These are phyloP conservation scores for Cetradonia linearis DNA, from an alignment of 495 filamentous ascomycete species.

Conservation along the genomic window DNA sequence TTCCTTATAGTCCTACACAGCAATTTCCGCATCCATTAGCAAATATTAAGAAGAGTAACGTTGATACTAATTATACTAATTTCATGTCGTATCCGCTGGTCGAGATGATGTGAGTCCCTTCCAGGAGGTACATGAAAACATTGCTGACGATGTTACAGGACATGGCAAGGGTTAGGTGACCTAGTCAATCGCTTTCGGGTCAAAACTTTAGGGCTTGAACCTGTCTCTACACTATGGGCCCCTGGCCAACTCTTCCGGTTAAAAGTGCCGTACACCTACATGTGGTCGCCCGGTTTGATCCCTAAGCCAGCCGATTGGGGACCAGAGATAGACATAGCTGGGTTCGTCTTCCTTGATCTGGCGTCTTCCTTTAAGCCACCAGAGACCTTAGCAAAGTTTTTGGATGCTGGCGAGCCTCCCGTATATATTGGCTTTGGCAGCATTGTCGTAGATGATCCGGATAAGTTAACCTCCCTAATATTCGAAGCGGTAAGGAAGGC, in stretches of 20 bases:
- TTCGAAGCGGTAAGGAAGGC: constrained; percentile 50
- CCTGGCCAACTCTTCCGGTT: constrained; percentile 51
- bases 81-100: constrained; percentile 65
- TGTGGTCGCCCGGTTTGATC: constrained; percentile 55
- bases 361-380: constrained; percentile 50
- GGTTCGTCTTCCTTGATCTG: constrained; percentile 56
- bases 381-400: constrained; percentile 42
- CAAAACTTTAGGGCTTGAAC: constrained; percentile 49
- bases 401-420: constrained; percentile 45
- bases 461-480: constrained; percentile 50
- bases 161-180: constrained; percentile 49
- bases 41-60: constrained; percentile 53
- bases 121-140: not conserved
- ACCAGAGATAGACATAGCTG: constrained; percentile 49
- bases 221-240: constrained; percentile 54
- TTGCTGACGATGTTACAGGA: constrained; percentile 27
- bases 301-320: constrained; percentile 59
- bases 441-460: constrained; percentile 57
- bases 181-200: constrained; percentile 55
- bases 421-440: constrained; percentile 61
- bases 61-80: constrained; percentile 53
- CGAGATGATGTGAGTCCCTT: constrained; percentile 44
- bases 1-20: constrained; percentile 58
- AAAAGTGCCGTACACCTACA: constrained; percentile 53
- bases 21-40: constrained; percentile 65